Base-by-base conservation (phyloP, 1,284 basidiomycete species). In the Paramarasmius palmivorus region DNA sequence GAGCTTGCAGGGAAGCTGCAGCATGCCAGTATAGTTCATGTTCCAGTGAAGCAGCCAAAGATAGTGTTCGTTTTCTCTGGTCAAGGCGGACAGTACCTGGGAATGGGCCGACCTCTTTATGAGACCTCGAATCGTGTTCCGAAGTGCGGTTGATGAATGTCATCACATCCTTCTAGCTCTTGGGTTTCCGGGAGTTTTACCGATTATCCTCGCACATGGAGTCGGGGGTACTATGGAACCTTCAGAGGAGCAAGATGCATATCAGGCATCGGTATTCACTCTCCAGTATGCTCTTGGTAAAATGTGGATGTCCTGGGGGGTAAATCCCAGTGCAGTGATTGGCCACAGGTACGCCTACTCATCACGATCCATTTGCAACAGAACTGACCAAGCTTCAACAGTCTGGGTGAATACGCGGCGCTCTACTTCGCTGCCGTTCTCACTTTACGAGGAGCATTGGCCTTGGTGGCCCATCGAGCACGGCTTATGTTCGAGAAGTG, bases 331-430 rank as follows among this genome's bases (percentile, higher is more conserved):
- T 10, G 81, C 75, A 0, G 81, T 87, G 19, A 73, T 82, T 20
- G 85, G 87, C 5, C 86, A 88, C 58, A 88, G 87, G 87, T 87
- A 36, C 38, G 37, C 10, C 10, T 10, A 25, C 17, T 2, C n/a
- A 46, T 55, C 23, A 26, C 39, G 45, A 26, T 50, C 8, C 34
- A 14, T 57, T 48, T 7, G 47, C 56, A 35, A 22, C 49, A 38
- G 34, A 42, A 49, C 32, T 20, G 32, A 20, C 39, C 51, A 26
- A 8, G 55, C 34, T 57, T 56, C 32, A 49, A 39, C 57, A 87
- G 85, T 63, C 74, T 88, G 25, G 87, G 87, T 40, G 88, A 90
- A 68, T 89, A 87, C 55, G 82, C 80, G 3, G 86, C 85, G 4
- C 73, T 89, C 38, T 82, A 82, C 9, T 67, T 74, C 19, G 81